Conservation (phyloP, 1,139 yeast genomes). For the Zygoascus sp. region DNA sequence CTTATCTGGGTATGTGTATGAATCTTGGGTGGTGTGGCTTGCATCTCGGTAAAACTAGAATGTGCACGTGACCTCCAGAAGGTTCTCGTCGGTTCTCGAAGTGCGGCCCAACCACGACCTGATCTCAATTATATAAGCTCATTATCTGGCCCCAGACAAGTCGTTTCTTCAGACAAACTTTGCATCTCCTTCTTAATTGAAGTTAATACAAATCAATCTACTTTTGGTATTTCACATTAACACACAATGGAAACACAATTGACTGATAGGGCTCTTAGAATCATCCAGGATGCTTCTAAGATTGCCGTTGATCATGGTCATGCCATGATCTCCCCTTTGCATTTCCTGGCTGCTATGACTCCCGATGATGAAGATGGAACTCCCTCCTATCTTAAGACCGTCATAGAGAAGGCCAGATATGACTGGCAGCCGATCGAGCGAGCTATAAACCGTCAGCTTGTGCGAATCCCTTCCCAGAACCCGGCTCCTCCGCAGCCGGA, state of each 20-base stretch:
- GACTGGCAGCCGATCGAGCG: constrained; percentile 83
- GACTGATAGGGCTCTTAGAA: constrained; percentile 87
- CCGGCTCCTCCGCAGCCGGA: constrained; percentile 81
- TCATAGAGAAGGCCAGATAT: constrained; percentile 79
- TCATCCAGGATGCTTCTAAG: constrained; percentile 73
- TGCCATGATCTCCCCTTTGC: constrained; percentile 79
- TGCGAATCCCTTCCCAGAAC: constrained; percentile 76
- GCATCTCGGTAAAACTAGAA: constrained; percentile 5
- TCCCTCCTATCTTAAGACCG: constrained; percentile 71
- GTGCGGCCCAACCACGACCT: neutral
- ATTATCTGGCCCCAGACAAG: neutral
- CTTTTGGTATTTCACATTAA: neutral
- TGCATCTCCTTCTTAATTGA: neutral
- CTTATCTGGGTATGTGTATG: too few relatives aligned
- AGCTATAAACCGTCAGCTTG: constrained; percentile 72
- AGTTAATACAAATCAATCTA: constrained; percentile 2
- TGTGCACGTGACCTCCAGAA: constrained; percentile 6
- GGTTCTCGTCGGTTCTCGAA: constrained; percentile 8
- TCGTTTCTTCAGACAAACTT: neutral
- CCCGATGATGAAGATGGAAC: constrained; percentile 68
- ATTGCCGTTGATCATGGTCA: constrained; percentile 82
- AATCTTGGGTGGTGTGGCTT: too few relatives aligned
- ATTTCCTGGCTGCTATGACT: constrained; percentile 87
- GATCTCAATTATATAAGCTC: neutral
- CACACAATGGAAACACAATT: constrained; percentile 37